Evolutionary conservation across 306 rosid genomes (phyloP).

Genomic region (Citrullus mucosospermus): DNA sequence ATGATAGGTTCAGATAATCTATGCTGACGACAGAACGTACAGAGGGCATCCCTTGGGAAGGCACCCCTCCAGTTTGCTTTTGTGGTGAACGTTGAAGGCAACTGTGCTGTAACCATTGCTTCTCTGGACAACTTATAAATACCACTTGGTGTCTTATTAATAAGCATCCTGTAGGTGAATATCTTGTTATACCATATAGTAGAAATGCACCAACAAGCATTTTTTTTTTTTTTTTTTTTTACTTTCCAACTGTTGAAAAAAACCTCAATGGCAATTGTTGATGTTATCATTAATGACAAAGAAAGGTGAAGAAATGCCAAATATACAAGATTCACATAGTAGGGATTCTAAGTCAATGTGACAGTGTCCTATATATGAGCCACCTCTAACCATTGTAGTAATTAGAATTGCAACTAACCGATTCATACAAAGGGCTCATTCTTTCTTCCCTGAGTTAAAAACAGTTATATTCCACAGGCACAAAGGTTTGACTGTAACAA

Average conservation of each 20-base stretch:
- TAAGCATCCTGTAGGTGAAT: slow-evolving; percentile 57
- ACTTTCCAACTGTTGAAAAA: not conserved
- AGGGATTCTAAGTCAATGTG: not conserved
- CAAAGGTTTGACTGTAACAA: not conserved
- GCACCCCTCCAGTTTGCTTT: slow-evolving; percentile 85
- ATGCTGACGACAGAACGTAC: slow-evolving; percentile 78
- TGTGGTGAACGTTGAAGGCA: slow-evolving; percentile 57
- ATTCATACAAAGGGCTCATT: not conserved
- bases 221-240: not conserved
- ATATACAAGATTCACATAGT: not conserved
- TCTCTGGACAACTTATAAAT: slow-evolving; percentile 80
- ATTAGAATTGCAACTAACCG: not conserved
- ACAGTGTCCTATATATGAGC: not conserved
- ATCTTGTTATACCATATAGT: slow-evolving; percentile 17
- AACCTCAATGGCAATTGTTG: not conserved
- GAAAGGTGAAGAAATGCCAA: not conserved
- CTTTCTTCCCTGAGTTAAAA: not conserved
- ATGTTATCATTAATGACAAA: not conserved
- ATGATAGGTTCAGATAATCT: slow-evolving; percentile 63
- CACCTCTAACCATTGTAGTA: not conserved
- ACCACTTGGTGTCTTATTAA: slow-evolving; percentile 76
- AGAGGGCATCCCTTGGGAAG: slow-evolving; percentile 69
- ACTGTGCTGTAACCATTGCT: slow-evolving; percentile 56
- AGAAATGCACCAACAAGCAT: not conserved
- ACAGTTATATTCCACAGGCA: not conserved